A percentile compares a stretch with the other conserved stretches of the same genome.
phyloP scores from a whole-genome alignment of 768 basidiomycete species.

The Rhodosporidiobolus odoratus region DNA sequence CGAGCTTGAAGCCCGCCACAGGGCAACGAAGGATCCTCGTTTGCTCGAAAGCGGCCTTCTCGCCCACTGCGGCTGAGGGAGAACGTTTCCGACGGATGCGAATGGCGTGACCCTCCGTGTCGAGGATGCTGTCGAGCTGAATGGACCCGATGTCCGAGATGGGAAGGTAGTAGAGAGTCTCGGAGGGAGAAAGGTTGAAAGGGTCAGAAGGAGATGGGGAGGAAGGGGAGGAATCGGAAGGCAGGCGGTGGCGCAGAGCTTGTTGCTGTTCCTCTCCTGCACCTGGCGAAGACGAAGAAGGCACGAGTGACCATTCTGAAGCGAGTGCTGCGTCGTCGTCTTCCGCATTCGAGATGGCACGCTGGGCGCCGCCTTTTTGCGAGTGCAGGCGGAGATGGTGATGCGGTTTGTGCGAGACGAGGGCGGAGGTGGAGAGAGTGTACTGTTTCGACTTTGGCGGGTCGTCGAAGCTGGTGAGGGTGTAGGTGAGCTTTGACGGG shows the following conservation, averaged over 20 bases:
- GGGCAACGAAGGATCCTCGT: slow-evolving; percentile 25
- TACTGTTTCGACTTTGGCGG: background rate
- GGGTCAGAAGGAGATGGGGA: slow-evolving; percentile 11
- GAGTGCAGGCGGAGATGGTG: background rate
- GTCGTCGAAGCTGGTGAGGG: slow-evolving; percentile 24
- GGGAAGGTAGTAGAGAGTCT: slow-evolving; percentile 37
- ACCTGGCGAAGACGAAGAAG: background rate
- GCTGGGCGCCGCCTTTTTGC: background rate
- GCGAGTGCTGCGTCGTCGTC: slow-evolving; percentile 34
- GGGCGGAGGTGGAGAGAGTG: slow-evolving; percentile 19
- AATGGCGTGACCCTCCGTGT: slow-evolving; percentile 15
- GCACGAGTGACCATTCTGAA: slow-evolving; percentile 22
- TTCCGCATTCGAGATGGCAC: background rate
- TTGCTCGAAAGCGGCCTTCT: slow-evolving; percentile 3
- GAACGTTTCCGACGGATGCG: slow-evolving; percentile 31
- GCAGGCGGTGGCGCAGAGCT: slow-evolving; percentile 14
- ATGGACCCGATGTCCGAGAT: slow-evolving; percentile 11
- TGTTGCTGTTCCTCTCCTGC: background rate
- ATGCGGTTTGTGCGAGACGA: slow-evolving; percentile 17
- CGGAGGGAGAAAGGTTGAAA: slow-evolving; percentile 22
- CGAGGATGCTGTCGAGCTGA: slow-evolving; percentile 17
- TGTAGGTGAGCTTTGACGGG: slow-evolving; percentile 32
- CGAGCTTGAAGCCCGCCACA: slow-evolving; percentile 23
- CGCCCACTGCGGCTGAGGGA: background rate
- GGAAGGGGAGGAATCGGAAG: background rate